Conservation (phyloP, 108 stramenopile genomes). For the Stephanodiscus minutulus region DNA sequence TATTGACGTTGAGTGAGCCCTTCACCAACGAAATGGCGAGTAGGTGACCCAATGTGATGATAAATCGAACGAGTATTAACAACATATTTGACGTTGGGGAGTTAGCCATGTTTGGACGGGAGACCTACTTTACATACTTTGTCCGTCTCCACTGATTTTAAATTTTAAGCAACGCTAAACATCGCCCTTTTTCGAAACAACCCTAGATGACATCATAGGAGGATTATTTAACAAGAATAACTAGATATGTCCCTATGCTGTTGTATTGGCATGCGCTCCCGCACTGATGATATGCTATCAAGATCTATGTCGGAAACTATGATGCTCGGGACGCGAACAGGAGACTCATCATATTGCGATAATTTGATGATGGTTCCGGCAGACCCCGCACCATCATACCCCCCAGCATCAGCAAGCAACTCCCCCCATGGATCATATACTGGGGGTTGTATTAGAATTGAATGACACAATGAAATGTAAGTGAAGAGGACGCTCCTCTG, state of each 20-base stretch:
- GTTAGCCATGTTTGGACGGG: too few relatives aligned
- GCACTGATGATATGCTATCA: slow-evolving; percentile 50
- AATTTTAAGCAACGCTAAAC: too few relatives aligned
- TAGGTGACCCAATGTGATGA: too few relatives aligned
- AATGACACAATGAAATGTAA: not conserved
- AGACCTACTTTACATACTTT: too few relatives aligned
- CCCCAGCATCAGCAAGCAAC: slow-evolving; percentile 62
- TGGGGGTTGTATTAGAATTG: slow-evolving; percentile 25
- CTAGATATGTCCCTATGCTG: slow-evolving; percentile 56
- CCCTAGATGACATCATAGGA: too few relatives aligned
- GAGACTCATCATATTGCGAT: slow-evolving; percentile 13
- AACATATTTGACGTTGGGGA: too few relatives aligned
- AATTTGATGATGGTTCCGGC: not conserved
- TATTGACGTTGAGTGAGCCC: too few relatives aligned
- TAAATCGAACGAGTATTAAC: too few relatives aligned
- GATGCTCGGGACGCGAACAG: slow-evolving; percentile 58
- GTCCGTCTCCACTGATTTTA: too few relatives aligned
- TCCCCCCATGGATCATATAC: slow-evolving; percentile 83
- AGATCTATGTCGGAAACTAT: slow-evolving; percentile 70
- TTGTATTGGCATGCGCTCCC: slow-evolving; percentile 84
- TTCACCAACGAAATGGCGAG: too few relatives aligned
- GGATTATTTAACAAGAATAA: slow-evolving; percentile 31
- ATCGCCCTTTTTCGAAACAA: too few relatives aligned
- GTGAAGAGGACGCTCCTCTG: not conserved
- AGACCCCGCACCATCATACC: slow-evolving; percentile 34